Conservation (phyloP, 1,284 basidiomycete genomes). For the Hortiboletus rubellus region DNA sequence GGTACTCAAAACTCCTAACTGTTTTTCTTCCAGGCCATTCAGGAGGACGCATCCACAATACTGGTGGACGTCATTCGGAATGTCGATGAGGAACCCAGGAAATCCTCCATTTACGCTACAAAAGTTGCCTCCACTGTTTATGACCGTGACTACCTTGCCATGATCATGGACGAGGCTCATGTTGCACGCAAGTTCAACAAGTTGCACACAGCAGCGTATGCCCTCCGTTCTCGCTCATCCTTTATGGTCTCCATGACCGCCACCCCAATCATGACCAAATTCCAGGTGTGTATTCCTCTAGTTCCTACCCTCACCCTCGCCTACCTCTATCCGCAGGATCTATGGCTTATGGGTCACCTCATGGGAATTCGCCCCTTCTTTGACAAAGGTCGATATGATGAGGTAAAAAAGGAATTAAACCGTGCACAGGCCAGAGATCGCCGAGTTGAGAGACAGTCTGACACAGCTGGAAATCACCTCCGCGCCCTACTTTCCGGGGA, state of each 20-base stretch:
- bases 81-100: neutral
- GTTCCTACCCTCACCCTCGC: too few species aligned
- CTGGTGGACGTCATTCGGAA: neutral
- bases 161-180: neutral
- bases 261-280: conserved; percentile 4
- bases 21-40: too few species aligned
- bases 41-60: too few species aligned
- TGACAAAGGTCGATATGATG: neutral
- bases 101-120: too few species aligned
- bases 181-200: too few species aligned
- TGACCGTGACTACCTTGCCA: neutral
- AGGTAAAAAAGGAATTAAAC: neutral
- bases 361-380: neutral
- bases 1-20: too few species aligned
- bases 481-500: neutral
- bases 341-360: conserved; percentile 8
- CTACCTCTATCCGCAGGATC: neutral
- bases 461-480: neutral
- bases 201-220: neutral
- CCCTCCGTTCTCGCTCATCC: neutral
- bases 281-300: neutral
- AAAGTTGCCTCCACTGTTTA: neutral
- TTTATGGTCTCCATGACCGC: conserved; percentile 4
- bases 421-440: conserved; percentile 1
- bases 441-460: neutral